Base-by-base conservation (phyloP, 202 grass and related monocot genomes). In the Bolboschoenoplectus hybrid region DNA sequence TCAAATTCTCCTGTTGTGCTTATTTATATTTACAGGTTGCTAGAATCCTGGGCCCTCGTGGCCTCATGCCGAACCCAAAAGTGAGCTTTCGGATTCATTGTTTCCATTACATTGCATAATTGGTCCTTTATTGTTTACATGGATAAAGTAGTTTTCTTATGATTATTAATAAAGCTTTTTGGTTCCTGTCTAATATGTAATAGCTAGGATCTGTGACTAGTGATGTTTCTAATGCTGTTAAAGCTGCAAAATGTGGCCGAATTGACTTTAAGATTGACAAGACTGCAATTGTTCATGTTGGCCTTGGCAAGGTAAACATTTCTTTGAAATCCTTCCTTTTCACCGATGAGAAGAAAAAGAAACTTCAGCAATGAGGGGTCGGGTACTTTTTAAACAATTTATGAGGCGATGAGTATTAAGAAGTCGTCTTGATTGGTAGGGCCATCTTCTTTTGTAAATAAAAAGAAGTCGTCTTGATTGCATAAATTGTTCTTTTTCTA, bases 61-160 rank as follows among this genome's bases (percentile, higher is more conserved):
- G 97, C 88, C 85, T 98, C 82, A 98, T 98, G 97, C 97, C 97
- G 43, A 98, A 98, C 86, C 97, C 97, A 55, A 98, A 98, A 91
- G 97, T 96, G 83, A 89, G 70, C 81, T 62, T 87, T 51, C 72
- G 74, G 11, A 56, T 65, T 35, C 77, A 12, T 16, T 75, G 44
- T 83, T 56, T 17, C 72, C 57, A 40, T 86, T 85, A 60, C 62
- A 82, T 67, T 13, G 14, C 20, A 64, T 49, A 35, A 49, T 39
- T 56, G 49, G 6, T 67, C 7, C 20, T 36, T 67, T 70, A 67
- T 3, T 38, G 60, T 51, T 68, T 68, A 51, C 81, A 83, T 91
- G 84, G 36, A 38, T 38, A 53, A 53, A 60, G 57, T 41, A 74
- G 63, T 17, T 74, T 81, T 52, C 78, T 43, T 17, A 35, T 87